phyloP scores from a whole-genome alignment of 805 yeast species.

The Yamadazyma tumulicola region DNA sequence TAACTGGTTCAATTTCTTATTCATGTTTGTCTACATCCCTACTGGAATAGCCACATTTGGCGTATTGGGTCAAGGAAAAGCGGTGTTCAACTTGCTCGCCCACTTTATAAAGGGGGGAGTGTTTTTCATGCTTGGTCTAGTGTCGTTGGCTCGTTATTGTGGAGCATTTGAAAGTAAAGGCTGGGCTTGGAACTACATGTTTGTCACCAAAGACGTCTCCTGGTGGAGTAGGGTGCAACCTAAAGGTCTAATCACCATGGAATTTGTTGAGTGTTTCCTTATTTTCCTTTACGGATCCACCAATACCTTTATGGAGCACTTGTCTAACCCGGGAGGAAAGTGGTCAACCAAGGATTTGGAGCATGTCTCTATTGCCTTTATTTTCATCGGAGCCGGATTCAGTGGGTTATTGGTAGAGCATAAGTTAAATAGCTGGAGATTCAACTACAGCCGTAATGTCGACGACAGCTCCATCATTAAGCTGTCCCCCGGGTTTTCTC shows the following conservation, averaged over 20 bases:
- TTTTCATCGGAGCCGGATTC: conserved; percentile 84
- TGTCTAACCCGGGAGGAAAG: conserved; percentile 61
- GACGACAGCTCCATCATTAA: conserved; percentile 18
- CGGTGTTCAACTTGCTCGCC: conserved; percentile 80
- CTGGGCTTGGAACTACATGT: conserved; percentile 80
- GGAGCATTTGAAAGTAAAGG: conserved; percentile 77
- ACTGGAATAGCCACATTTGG: conserved; percentile 64
- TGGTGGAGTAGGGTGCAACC: conserved; percentile 40
- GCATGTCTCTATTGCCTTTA: conserved; percentile 31
- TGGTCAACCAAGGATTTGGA: conserved; percentile 68
- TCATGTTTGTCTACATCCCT: conserved; percentile 55
- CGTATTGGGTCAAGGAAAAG: conserved; percentile 61
- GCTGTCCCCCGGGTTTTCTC: conserved; percentile 71
- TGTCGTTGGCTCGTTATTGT: conserved; percentile 81
- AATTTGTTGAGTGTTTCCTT: conserved; percentile 72
- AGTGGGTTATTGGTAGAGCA: conserved; percentile 83
- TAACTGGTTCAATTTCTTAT: conserved; percentile 64
- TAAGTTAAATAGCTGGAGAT: conserved; percentile 62
- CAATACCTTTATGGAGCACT: conserved; percentile 86
- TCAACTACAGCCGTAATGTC: conserved; percentile 22
- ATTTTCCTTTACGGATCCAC: conserved; percentile 88
- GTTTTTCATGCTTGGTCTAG: conserved; percentile 68
- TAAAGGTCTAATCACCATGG: conserved; percentile 66
- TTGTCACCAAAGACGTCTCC: conserved; percentile 25
- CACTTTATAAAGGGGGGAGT: conserved; percentile 97